A percentile compares a stretch with the other conserved stretches of the same genome.
phyloP scores from a whole-genome alignment of 2,329 filamentous ascomycete species.

The Aspergillus puulaauensis region DNA sequence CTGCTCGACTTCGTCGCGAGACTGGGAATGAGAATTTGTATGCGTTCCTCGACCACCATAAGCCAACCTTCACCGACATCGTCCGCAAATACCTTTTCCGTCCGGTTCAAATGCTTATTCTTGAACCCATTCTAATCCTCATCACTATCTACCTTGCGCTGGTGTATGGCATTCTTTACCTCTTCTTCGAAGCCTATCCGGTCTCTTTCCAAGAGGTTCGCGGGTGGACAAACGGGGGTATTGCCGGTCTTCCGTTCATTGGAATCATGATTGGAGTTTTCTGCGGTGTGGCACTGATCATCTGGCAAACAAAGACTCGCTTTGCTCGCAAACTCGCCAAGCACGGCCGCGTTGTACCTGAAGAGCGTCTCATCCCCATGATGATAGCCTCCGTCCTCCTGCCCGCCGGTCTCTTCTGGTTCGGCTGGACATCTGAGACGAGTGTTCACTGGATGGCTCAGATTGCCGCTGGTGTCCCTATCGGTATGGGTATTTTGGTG shows the following conservation, averaged over 20 bases:
- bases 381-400: conserved; percentile 44
- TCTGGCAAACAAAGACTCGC: conserved; percentile 42
- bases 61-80: conserved; percentile 39
- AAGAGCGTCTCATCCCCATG: conserved; percentile 47
- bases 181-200: conserved; percentile 44
- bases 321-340: conserved; percentile 36
- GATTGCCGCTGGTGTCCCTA: conserved; percentile 42
- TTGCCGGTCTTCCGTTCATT: conserved; percentile 40
- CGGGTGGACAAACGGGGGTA: conserved; percentile 36
- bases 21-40: conserved; percentile 49
- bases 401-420: conserved; percentile 49
- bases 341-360: conserved; percentile 39
- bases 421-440: conserved; percentile 46
- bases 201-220: conserved; percentile 39
- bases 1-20: conserved; percentile 47
- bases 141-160: conserved; percentile 47
- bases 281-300: conserved; percentile 35
- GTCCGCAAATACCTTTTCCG: conserved; percentile 46
- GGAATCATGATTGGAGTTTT: conserved; percentile 36
- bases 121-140: conserved; percentile 50
- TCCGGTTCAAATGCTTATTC: conserved; percentile 47
- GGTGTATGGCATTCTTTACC: conserved; percentile 39
- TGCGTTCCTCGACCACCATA: conserved; percentile 45
- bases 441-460: conserved; percentile 47
- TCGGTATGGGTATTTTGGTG: conserved; percentile 44